Evolutionary conservation across 2,329 filamentous ascomycete genomes (phyloP), one percentile per base, ranked within the genome.

Genomic region (Fusarium sterilihyphosum): DNA sequence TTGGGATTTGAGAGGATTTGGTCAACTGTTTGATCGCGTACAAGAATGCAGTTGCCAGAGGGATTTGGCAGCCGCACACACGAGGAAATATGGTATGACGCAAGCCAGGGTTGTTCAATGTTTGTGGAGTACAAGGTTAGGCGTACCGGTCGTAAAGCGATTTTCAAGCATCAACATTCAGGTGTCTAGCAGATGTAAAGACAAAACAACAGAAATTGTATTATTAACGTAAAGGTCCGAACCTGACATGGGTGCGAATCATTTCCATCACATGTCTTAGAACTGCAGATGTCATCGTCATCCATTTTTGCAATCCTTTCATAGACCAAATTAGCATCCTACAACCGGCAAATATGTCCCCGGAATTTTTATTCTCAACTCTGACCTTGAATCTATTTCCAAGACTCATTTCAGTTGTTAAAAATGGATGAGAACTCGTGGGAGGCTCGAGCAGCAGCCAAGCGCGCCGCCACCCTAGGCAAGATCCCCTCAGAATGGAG

Each of bases 401-500:
- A 29, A 11, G 1, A 22, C 0, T 22, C 4, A 2, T 47, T 49
- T 6, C 2, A 12, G 6, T 1, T 8, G 7, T 22, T 14, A 8
- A 12, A 16, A 17, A 49, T 49, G 26, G 14, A 49, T 8, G 7
- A 12, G 1, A 22, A 2, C 0, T 53, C 22, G 1, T 78, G 77
- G 78, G 33, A 76, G 47, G n/a, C 31, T 10, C 65, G 53, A 18
- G 74, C 77, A 4, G 74, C 70, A 11, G 65, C 61, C 3, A 79
- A 79, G 52, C 74, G 70, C 9, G 62, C 57, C 6, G 60, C 54
- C 40, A 73, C 59, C 6, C 6, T 75, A 8, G 54, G 70, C 37
- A 74, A 71, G 29, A 79, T 80, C 5, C 63, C 41, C 5, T 38
- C 53, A 1, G 41, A 72, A 31, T 80, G 78, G 78, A 72, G 65